Base-by-base conservation (phyloP, 2,329 filamentous ascomycete species). In the Thelonectria olida region DNA sequence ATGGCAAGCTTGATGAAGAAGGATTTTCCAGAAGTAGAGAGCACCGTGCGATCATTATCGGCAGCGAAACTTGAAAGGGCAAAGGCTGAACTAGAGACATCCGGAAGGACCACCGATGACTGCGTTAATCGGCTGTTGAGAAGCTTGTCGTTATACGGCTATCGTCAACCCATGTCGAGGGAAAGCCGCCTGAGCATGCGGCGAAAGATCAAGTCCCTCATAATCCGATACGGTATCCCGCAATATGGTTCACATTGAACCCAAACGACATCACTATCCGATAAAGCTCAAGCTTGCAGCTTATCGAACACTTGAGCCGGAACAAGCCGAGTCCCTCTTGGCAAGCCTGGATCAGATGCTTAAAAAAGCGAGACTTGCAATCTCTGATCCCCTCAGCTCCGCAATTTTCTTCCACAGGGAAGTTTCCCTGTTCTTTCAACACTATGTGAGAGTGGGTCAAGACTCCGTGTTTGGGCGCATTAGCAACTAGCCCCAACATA, bases 231-330 rank as follows among this genome's bases (percentile, higher is more conserved):
- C 12, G 53, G 54, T 10, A 54, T 56, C 3, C 58, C 62, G 62
- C 62, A 0, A 64, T 62, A 17, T 62, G 48, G 58, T 41, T 62
- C 34, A 62, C 50, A 7, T 6, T 62, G 22, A 64, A 59, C 48
- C 58, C 47, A 3, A 64, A 62, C 44, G 55, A 64, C 36, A 62
- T 62, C 19, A 62, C 50, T 3, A 62, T 42, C 45, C 49, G 44
- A 45, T 64, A 4, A 64, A 64, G 49, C 36, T 39, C 36, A 31
- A 13, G 28, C 28, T 31, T 31, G 28, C 28, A 7, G 28, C 28
- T 7, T 31, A 31, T 31, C 28, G 28, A 12, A 31, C 28, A 3
- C 28, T 7, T 7, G 28, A 31, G 5, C 28, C 28, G 28, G 28
- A 31, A 7, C 6, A 31, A 31, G 28, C 28, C 28, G 28, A 31